Base-by-base conservation (phyloP, 148 eudicot species). In the Simmondsia chinensis region DNA sequence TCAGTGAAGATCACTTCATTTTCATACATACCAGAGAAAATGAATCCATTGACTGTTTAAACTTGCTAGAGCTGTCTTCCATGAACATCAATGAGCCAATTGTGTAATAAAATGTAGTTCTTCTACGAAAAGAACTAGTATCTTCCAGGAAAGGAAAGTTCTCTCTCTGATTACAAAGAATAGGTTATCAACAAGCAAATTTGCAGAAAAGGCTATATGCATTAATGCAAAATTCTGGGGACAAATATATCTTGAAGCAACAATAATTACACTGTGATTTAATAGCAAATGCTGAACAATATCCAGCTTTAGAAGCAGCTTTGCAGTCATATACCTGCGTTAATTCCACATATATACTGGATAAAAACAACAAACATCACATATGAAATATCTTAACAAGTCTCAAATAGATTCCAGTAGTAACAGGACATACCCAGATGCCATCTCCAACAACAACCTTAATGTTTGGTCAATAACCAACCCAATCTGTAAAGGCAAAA, bases 251-350 rank as follows among this genome's bases (percentile, higher is more conserved):
- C 36, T 18, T 31, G 55, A 21, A 5, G 36, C 35, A 38, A 19
- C 24, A 36, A 21, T 7, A 40, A 42, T 80, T 74, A 84, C 97
- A 59, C 68, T 81, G 73, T 81, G 93, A 55, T 89, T 71, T 14
- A 63, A 67, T 40, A 69, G 60, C 21, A 89, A 78, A 64, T 76
- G 79, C 61, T 81, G 76, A 56, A 89, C 59, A 25, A 87, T 56
- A 20, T 84, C 97, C 87, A 84, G 60, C 76, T 84, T 84, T 55
- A 81, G 53, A 43, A 84, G 80, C 59, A 79, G 70, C 69, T 78
- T 89, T 38, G 80, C 82, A 5, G 93, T 76, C 97, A 79, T 78
- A 66, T 75, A 84, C 50, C 97, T 89, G 70, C 59, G 46, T 25
- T 60, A 44, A 25, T 26, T 46, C 26, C 59, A 45, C 19, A 40